Base-by-base conservation (phyloP, 2,329 filamentous ascomycete genomes). In the Fusarium aywerte region DNA sequence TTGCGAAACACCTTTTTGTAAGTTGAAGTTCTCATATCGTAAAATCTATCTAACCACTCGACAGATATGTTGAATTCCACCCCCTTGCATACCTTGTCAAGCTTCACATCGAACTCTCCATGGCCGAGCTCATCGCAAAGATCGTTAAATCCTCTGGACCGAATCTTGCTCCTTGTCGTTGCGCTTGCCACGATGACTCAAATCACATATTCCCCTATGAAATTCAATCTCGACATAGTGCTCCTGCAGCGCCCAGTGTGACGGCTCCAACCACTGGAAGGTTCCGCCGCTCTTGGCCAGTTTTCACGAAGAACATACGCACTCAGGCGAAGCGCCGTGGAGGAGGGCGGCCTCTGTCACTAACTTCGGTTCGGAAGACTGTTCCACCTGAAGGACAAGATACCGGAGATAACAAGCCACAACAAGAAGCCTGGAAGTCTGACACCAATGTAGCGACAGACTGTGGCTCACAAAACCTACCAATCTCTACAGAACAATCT, bases 21-120 rank as follows among this genome's bases (percentile, higher is more conserved):
- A n/a, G 68, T 50, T 13, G 7, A 15, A 45, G 12, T 9, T 7
- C 3, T 10, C 11, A n/a, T 8, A 4, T 21, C 13, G 8, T 12
- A 16, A 4, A 8, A 18, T n/a, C 8, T 6, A 16, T 43, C 51
- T 62, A 48, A 63, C 38, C 27, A 3, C 29, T 11, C 4, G 12
- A 11, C 8, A 73, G 71, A 58, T 73, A 73, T 33, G 63, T 71
- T 15, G 63, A 71, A 50, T 73, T 73, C 35, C 71, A 73, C 10
- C 71, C 71, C 2, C 64, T 73, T 32, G 71, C 71, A 53, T 73
- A 73, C 45, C 67, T 73, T 15, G 71, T 73, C 43, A 73, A 73
- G 51, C 67, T 73, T 27, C 71, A 73, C 13, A 73, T 73, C 23
- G 71, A 73, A 31, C 45, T 73, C 20, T 71, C 60, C 25, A 73